Percentiles rank a stretch among this genome's conserved stretches.
These are phyloP conservation scores for Macaranga tanarius DNA, from an alignment of 441 rosid genomes.

Conservation along the genomic window DNA sequence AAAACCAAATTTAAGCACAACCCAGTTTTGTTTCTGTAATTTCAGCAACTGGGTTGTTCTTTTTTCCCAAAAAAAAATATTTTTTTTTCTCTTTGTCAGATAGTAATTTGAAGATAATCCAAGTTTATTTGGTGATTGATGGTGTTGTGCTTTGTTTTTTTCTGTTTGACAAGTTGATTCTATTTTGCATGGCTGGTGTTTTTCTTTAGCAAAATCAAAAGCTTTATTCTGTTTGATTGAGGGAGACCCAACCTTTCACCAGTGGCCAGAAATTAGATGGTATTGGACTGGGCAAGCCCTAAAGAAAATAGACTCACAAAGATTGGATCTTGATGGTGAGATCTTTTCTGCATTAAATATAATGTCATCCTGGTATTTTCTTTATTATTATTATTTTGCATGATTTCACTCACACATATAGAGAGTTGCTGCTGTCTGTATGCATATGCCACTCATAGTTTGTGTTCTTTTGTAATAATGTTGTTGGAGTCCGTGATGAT, in stretches of 20 bases:
- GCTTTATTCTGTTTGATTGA: background rate
- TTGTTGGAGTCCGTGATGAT: conserved; percentile 25
- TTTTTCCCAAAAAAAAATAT: too few species aligned
- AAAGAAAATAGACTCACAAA: conserved; percentile 2
- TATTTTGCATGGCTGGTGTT: conserved; percentile 20
- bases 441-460: conserved; percentile 25
- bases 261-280: conserved; percentile 22
- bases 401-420: background rate
- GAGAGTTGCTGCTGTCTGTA: conserved; percentile 24
- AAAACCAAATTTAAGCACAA: conserved; percentile 3
- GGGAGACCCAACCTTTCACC: conserved; percentile 3
- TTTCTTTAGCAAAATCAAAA: background rate
- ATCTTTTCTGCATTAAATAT: conserved; percentile 11
- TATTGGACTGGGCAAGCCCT: conserved; percentile 28
- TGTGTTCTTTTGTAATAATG: conserved; percentile 20
- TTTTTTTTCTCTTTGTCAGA: background rate
- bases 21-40: conserved; percentile 21
- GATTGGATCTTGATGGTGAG: conserved; percentile 25
- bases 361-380: background rate
- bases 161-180: background rate
- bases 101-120: background rate
- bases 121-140: background rate
- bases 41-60: conserved; percentile 33
- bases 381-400: background rate
- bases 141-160: conserved; percentile 13